phyloP scores from a whole-genome alignment of 2,329 filamentous ascomycete species.

The Trichophyton rubrum region DNA sequence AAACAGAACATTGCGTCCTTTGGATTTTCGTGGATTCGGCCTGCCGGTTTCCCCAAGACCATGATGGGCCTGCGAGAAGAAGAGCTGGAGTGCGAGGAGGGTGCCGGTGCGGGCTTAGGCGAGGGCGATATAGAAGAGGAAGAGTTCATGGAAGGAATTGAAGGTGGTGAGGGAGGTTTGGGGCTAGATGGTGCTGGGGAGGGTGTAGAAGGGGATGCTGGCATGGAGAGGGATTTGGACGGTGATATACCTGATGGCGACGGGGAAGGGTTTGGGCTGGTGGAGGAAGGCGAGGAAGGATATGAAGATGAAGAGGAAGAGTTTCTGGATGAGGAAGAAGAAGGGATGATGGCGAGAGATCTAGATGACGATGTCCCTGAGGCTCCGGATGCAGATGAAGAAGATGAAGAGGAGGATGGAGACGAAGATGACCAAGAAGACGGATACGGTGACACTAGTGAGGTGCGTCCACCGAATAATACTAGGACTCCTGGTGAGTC shows the following conservation, averaged over 20 bases:
- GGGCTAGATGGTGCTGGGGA: constrained; percentile 47
- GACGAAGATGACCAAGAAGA: constrained; percentile 41
- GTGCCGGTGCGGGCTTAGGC: constrained; percentile 59
- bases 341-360: constrained; percentile 14
- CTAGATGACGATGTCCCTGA: constrained; percentile 11
- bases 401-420: constrained; percentile 27
- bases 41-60: constrained; percentile 78
- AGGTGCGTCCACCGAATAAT: constrained; percentile 34
- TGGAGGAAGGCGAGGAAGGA: constrained; percentile 38
- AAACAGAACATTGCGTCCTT: constrained; percentile 75
- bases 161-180: constrained; percentile 17
- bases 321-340: constrained; percentile 32
- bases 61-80: constrained; percentile 85
- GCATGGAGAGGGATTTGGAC: constrained; percentile 33
- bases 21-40: constrained; percentile 79
- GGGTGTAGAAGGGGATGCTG: constrained; percentile 38
- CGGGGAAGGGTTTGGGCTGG: constrained; percentile 19
- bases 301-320: constrained; percentile 41
- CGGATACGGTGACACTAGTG: constrained; percentile 42
- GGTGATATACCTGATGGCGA: constrained; percentile 37
- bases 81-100: constrained; percentile 74
- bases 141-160: constrained; percentile 11
- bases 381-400: constrained; percentile 16
- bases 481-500: not conserved
- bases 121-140: constrained; percentile 58